phyloP scores from a whole-genome alignment of 441 rosid genomes.

The Populus hybrid region DNA sequence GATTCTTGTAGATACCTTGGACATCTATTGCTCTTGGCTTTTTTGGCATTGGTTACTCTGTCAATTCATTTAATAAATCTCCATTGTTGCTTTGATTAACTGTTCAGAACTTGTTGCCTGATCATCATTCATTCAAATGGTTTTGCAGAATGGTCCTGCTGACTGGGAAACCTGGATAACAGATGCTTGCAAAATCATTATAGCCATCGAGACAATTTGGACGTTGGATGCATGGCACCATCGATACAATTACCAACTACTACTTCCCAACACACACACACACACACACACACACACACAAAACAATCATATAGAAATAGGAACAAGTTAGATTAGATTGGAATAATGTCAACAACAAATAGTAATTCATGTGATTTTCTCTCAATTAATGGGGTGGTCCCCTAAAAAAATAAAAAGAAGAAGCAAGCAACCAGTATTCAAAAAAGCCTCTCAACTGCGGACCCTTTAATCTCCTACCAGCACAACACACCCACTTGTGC shows the following conservation, averaged over 20 bases:
- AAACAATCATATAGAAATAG: neutral
- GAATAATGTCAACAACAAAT: neutral
- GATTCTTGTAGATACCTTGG: slow-evolving; percentile 18
- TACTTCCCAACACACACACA: neutral
- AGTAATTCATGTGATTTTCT: neutral
- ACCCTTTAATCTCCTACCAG: neutral
- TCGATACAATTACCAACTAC: neutral
- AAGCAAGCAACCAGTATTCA: neutral
- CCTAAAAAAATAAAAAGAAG: too few species aligned
- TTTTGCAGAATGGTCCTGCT: neutral
- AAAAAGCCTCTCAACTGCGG: neutral
- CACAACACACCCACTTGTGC: neutral
- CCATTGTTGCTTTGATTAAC: neutral
- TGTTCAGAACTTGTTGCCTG: neutral
- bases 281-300: too few species aligned
- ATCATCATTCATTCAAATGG: neutral
- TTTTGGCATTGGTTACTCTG: slow-evolving; percentile 13
- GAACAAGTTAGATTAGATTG: neutral
- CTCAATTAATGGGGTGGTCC: neutral
- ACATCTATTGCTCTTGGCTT: slow-evolving; percentile 2
- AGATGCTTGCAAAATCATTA: neutral
- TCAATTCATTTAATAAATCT: slow-evolving; percentile 18
- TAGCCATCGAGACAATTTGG: neutral
- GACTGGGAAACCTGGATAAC: neutral
- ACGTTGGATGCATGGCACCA: neutral